Percentiles rank a stretch among this genome's conserved stretches.
These are phyloP conservation scores for Isoetes taiwanensis DNA, from an alignment of 75 land plant genomes.

Conservation along the genomic window DNA sequence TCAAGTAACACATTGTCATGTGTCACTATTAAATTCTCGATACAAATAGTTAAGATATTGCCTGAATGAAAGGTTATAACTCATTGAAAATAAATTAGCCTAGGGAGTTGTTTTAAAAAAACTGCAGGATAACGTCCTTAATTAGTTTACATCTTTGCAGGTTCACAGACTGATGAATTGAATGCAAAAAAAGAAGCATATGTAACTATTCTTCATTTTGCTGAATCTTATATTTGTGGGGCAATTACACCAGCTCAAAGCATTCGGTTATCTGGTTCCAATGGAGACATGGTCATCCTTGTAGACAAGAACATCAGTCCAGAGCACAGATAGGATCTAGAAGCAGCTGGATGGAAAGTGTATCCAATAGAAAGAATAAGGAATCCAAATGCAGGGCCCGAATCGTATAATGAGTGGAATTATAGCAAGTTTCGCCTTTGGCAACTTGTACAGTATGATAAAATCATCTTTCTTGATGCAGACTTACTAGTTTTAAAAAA, in stretches of 20 bases:
- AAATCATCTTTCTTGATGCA: neutral
- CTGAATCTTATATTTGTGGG: neutral
- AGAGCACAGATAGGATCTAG: neutral
- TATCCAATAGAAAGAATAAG: neutral
- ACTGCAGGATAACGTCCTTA: too few species aligned
- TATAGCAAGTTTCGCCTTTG: slow-evolving; percentile 7
- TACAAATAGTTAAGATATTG: too few species aligned
- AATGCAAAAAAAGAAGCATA: too few species aligned
- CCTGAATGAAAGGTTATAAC: too few species aligned
- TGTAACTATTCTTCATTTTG: slow-evolving; percentile 1
- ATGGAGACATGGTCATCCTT: neutral
- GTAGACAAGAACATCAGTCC: slow-evolving; percentile 1
- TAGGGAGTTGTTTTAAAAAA: too few species aligned
- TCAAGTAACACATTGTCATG: too few species aligned
- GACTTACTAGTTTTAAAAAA: neutral
- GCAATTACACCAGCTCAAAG: neutral
- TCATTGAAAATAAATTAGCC: too few species aligned
- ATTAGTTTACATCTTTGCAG: too few species aligned
- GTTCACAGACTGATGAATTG: too few species aligned
- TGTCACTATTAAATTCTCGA: too few species aligned
- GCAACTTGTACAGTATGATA: slow-evolving; percentile 1
- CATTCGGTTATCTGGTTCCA: neutral
- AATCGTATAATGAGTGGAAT: slow-evolving; percentile 5
- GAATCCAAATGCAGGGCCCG: neutral
- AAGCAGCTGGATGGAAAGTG: neutral